Evolutionary conservation across 2,329 filamentous ascomycete species (phyloP).

Genomic region (Zasmidium angulare): DNA sequence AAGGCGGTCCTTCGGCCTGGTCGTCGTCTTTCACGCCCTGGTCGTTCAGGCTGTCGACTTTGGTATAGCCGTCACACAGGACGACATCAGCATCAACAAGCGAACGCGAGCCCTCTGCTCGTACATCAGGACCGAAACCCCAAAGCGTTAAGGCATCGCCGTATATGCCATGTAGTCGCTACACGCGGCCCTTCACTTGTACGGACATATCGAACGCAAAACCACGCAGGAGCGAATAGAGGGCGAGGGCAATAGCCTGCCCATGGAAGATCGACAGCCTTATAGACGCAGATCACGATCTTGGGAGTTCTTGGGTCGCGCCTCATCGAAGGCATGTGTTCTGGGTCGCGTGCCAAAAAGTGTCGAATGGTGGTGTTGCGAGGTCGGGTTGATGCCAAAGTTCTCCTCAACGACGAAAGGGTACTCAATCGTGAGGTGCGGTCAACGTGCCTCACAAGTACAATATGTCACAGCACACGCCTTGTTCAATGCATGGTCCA

Average conservation of each 20-base stretch:
- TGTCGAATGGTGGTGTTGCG: too few species aligned
- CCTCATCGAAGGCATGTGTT: too few species aligned
- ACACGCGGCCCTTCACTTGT: neutral
- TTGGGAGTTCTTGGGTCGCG: neutral
- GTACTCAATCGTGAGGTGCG: too few species aligned
- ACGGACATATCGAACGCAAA: neutral
- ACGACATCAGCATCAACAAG: conserved; percentile 62
- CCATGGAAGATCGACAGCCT: neutral
- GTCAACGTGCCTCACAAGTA: too few species aligned
- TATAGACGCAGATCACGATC: neutral
- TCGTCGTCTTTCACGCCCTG: conserved; percentile 22
- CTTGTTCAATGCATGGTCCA: too few species aligned
- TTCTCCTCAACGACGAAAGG: too few species aligned
- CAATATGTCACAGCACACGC: too few species aligned
- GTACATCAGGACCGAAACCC: conserved; percentile 2
- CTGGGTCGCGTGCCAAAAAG: too few species aligned
- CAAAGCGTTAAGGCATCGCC: neutral
- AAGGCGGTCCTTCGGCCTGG: conserved; percentile 24
- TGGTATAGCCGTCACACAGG: conserved; percentile 45
- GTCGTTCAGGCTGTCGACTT: conserved; percentile 24
- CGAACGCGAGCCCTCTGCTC: too few species aligned
- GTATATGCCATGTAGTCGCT: neutral
- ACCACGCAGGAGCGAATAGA: neutral
- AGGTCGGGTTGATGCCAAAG: too few species aligned
- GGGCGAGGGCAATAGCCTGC: neutral